Evolutionary conservation across 2,329 filamentous ascomycete genomes (phyloP).

Genomic region (Cordyceps militaris): DNA sequence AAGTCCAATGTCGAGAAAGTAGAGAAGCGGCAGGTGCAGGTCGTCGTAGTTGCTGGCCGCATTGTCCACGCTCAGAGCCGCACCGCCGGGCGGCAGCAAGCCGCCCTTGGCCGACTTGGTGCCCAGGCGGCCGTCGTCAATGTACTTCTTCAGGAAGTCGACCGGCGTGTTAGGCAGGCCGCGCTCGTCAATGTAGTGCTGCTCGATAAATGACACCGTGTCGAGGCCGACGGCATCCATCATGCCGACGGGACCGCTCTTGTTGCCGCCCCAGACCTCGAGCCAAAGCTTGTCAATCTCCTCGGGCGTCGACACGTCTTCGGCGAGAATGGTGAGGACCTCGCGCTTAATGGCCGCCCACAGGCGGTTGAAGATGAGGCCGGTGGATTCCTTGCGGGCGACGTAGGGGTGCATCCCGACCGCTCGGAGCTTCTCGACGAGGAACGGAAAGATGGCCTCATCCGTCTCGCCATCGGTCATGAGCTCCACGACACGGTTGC

Average conservation of each 20-base stretch:
- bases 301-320: constrained; percentile 41
- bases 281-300: constrained; percentile 43
- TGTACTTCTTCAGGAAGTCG: constrained; percentile 38
- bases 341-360: constrained; percentile 53
- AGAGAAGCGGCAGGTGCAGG: constrained; percentile 16
- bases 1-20: constrained; percentile 25
- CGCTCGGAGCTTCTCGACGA: constrained; percentile 33
- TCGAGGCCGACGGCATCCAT: constrained; percentile 47
- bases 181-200: constrained; percentile 45
- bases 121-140: constrained; percentile 41
- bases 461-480: constrained; percentile 44
- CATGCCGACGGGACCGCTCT: constrained; percentile 18
- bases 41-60: neutral
- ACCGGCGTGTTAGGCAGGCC: constrained; percentile 34
- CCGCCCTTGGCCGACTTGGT: constrained; percentile 35
- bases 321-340: constrained; percentile 38
- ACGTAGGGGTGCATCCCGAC: constrained; percentile 34
- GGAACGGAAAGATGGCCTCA: constrained; percentile 35
- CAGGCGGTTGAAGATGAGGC: constrained; percentile 48
- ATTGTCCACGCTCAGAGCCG: constrained; percentile 5
- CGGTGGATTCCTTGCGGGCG: constrained; percentile 41
- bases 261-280: constrained; percentile 24
- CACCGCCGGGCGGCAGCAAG: constrained; percentile 25
- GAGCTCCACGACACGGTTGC: constrained; percentile 41
- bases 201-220: constrained; percentile 46